A percentile compares a stretch with the other conserved stretches of the same genome.
Conservation (phyloP, 371 early-diverging fungal genomes). For the Dichotomocladium elegans region DNA sequence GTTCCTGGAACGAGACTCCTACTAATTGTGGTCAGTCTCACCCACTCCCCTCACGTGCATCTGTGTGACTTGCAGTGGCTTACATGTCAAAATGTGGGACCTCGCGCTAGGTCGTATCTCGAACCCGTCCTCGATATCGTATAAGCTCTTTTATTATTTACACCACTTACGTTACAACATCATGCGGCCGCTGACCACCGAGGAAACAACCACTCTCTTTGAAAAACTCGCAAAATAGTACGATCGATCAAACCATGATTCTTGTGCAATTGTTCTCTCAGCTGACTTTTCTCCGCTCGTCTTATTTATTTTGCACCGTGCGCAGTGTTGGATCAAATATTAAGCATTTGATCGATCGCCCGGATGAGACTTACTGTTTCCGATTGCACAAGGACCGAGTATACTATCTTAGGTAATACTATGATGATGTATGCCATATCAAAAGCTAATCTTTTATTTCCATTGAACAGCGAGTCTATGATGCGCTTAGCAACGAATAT, state of each 20-base stretch:
- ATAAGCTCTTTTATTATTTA: neutral
- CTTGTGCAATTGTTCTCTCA: neutral
- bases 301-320: too few species aligned
- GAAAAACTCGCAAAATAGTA: constrained; percentile 97
- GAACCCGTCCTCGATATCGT: neutral
- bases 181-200: constrained; percentile 94
- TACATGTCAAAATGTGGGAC: neutral
- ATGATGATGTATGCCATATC: neutral
- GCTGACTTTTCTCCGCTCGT: constrained; percentile 1
- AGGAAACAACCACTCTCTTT: constrained; percentile 93
- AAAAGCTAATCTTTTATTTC: too few species aligned
- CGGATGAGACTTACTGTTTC: constrained; percentile 95
- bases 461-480: constrained; percentile 84
- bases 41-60: too few species aligned
- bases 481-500: constrained; percentile 85
- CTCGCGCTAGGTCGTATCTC: neutral
- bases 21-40: too few species aligned
- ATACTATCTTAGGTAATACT: constrained; percentile 90
- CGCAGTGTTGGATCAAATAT: constrained; percentile 96
- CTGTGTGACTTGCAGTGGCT: too few species aligned
- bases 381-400: constrained; percentile 91
- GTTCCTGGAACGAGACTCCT: too few species aligned
- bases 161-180: neutral
- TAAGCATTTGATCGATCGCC: constrained; percentile 89
- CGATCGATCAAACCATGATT: constrained; percentile 8